These are phyloP conservation scores for Fraxinus baroniana DNA, from an alignment of 305 asterid species.

Conservation along the genomic window DNA sequence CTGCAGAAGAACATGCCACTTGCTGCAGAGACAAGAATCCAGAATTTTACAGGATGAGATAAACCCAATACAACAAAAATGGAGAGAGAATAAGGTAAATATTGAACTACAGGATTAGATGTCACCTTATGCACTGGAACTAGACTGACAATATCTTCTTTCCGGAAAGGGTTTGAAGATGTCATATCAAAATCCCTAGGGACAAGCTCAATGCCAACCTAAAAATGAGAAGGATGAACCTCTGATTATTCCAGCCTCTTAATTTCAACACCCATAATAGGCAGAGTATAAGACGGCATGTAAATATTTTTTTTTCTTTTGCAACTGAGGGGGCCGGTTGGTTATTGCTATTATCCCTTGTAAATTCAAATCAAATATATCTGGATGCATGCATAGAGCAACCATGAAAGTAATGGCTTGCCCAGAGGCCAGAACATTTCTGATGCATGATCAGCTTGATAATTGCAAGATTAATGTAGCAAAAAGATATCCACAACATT, in stretches of 20 bases:
- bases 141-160: constrained; percentile 84
- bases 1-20: constrained; percentile 99
- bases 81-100: constrained; percentile 3
- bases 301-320: constrained; percentile 1
- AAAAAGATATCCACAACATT: neutral
- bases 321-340: constrained; percentile 8
- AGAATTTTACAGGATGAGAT: constrained; percentile 13
- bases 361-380: neutral
- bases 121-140: constrained; percentile 96
- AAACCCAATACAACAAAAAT: constrained; percentile 11
- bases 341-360: neutral
- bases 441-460: neutral
- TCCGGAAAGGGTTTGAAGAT: constrained; percentile 71
- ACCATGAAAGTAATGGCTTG: neutral
- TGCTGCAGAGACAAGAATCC: constrained; percentile 56
- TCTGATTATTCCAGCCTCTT: neutral
- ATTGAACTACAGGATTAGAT: neutral
- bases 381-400: neutral
- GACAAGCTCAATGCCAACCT: constrained; percentile 98
- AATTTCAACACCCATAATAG: neutral
- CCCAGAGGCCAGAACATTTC: neutral
- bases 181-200: constrained; percentile 93
- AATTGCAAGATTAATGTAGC: neutral
- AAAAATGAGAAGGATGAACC: constrained; percentile 25
- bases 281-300: constrained; percentile 2